phyloP scores from a whole-genome alignment of 179 eudicot species.

The Sideroxylon spinosum region DNA sequence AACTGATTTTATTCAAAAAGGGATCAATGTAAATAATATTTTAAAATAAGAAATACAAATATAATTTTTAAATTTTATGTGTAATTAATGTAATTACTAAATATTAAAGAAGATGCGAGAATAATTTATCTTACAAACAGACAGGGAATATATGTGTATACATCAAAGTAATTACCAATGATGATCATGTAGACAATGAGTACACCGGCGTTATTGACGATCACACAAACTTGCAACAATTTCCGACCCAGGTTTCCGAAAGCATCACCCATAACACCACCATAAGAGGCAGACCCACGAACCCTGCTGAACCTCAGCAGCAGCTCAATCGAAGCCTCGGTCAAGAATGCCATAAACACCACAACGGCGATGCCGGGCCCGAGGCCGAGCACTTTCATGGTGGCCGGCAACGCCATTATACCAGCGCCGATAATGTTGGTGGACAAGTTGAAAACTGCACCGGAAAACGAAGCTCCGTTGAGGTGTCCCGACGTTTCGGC shows the following conservation, averaged over 20 bases:
- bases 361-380: constrained; percentile 48
- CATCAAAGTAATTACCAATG: constrained; percentile 40
- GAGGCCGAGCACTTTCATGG: constrained; percentile 76
- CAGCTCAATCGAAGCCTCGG: constrained; percentile 53
- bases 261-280: constrained; percentile 55
- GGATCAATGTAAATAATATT: too few relatives aligned
- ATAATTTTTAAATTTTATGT: too few relatives aligned
- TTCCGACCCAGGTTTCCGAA: constrained; percentile 54
- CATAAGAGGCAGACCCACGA: constrained; percentile 49
- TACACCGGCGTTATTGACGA: constrained; percentile 60
- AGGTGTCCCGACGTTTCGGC: constrained; percentile 37
- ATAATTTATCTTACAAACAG: too few relatives aligned
- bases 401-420: constrained; percentile 79
- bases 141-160: too few relatives aligned
- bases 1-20: too few relatives aligned
- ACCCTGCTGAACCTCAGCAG: constrained; percentile 52
- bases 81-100: too few relatives aligned
- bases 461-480: constrained; percentile 60
- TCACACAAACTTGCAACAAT: constrained; percentile 49
- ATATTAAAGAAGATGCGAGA: too few relatives aligned
- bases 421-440: constrained; percentile 85
- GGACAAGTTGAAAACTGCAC: constrained; percentile 76
- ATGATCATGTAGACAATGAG: constrained; percentile 75
- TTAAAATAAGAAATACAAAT: too few relatives aligned
- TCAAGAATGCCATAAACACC: constrained; percentile 47